Evolutionary conservation across 2,329 filamentous ascomycete genomes (phyloP).

Genomic region (Aurifilum marmelostoma): DNA sequence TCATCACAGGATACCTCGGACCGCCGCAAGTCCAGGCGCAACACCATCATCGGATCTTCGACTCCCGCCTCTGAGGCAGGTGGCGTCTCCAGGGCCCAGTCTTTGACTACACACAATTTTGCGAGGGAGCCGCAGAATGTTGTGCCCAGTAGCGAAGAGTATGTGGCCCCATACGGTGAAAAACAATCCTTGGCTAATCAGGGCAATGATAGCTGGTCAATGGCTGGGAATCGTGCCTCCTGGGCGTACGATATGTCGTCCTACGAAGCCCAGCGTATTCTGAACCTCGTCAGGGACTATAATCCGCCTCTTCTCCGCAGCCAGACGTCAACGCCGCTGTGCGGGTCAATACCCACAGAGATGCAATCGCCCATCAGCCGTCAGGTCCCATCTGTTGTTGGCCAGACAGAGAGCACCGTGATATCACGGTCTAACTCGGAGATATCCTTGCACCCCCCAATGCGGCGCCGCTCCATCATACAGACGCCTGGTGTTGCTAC

Average conservation of each 20-base stretch:
- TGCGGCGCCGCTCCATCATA: slow-evolving; percentile 52
- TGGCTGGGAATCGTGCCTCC: slow-evolving; percentile 42
- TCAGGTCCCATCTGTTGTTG: slow-evolving; percentile 42
- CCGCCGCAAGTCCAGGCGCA: slow-evolving; percentile 33
- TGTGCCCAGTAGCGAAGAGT: slow-evolving; percentile 36
- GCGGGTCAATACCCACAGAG: slow-evolving; percentile 35
- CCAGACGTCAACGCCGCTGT: slow-evolving; percentile 14
- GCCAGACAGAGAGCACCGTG: slow-evolving; percentile 34
- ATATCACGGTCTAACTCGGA: slow-evolving; percentile 52
- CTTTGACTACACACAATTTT: slow-evolving; percentile 34
- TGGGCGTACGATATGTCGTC: slow-evolving; percentile 49
- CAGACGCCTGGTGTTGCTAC: slow-evolving; percentile 56
- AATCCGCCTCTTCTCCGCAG: slow-evolving; percentile 15
- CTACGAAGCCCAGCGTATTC: slow-evolving; percentile 50
- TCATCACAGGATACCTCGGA: slow-evolving; percentile 38
- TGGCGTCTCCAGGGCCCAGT: slow-evolving; percentile 37
- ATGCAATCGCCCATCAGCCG: slow-evolving; percentile 39
- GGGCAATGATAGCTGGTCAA: slow-evolving; percentile 37
- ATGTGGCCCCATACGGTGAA: slow-evolving; percentile 14
- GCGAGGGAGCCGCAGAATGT: slow-evolving; percentile 38
- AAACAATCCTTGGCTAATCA: neutral
- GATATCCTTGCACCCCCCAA: slow-evolving; percentile 50
- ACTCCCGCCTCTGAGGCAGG: slow-evolving; percentile 30
- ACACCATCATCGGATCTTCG: slow-evolving; percentile 38
- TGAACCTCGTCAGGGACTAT: slow-evolving; percentile 44